A percentile compares a stretch with the other conserved stretches of the same genome.
Conservation (phyloP, 306 rosid species). For the Calophaca sinica region DNA sequence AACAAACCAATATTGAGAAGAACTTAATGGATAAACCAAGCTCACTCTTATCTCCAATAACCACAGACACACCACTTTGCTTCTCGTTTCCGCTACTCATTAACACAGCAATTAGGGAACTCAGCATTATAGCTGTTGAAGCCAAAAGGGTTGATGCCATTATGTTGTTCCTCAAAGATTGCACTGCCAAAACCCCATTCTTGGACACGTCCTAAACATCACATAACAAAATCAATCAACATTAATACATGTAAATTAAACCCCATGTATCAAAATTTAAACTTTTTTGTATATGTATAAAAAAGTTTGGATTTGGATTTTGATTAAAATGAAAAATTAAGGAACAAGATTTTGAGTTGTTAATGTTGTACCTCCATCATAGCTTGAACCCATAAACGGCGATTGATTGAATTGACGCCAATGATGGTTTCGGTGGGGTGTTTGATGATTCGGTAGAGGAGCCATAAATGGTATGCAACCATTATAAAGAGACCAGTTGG, state of each 20-base stretch:
- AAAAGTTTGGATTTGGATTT: too few species aligned
- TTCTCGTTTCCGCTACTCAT: slow-evolving; percentile 53
- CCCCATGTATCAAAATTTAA: slow-evolving; percentile 1
- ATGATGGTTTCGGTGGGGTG: slow-evolving; percentile 76
- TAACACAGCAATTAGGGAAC: slow-evolving; percentile 78
- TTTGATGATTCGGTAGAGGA: slow-evolving; percentile 56
- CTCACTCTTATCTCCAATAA: slow-evolving; percentile 59
- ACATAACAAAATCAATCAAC: background rate
- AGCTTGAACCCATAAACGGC: slow-evolving; percentile 86
- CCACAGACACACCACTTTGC: slow-evolving; percentile 23
- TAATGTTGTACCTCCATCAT: slow-evolving; percentile 81
- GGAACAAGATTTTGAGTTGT: background rate
- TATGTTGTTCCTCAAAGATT: slow-evolving; percentile 83
- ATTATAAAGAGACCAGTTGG: slow-evolving; percentile 68
- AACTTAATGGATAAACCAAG: slow-evolving; percentile 62
- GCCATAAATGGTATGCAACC: slow-evolving; percentile 82
- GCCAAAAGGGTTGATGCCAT: slow-evolving; percentile 96
- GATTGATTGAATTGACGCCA: slow-evolving; percentile 86
- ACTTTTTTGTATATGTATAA: background rate
- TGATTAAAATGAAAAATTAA: background rate
- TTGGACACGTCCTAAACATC: slow-evolving; percentile 64
- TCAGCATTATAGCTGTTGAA: slow-evolving; percentile 84
- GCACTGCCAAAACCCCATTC: slow-evolving; percentile 85
- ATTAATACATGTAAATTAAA: background rate
- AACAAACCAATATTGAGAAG: slow-evolving; percentile 77